Evolutionary conservation across 1,139 yeast genomes (phyloP), one percentile per base, ranked within the genome.

Genomic region (Sugiyamaella pinicola): DNA sequence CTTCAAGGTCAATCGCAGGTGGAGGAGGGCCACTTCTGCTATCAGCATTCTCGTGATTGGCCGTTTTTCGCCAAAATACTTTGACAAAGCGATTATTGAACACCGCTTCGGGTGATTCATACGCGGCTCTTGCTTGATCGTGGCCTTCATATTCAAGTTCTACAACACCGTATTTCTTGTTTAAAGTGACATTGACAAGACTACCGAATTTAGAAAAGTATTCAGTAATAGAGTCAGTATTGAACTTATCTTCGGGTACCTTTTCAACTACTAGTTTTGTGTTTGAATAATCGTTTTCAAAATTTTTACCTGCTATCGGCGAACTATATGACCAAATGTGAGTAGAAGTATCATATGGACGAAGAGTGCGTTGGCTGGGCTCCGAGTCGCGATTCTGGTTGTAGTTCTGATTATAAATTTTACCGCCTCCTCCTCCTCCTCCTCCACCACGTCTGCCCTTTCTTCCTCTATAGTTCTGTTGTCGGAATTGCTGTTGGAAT

Each of bases 71-170:
- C 76, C 78, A 77, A 63, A 64, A 76, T 28, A 78, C 71, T 61
- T 76, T 77, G 56, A 78, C 74, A 57, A 77, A 77, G 48, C 81
- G 70, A 64, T 78, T 77, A 53, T 70, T 74, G 57, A 77, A 77
- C n/a, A 78, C 72, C 3, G 81, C 76, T 2, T 64, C 71, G 0
- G 80, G 78, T 13, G 72, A 69, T 4, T 64, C 54, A 72, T 78
- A 78, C 1, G 81, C 81, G 8, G 63, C 65, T 10, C 63, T 65
- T 1, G 81, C 81, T 56, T 66, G 62, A 35, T 67, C 69, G 46
- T 72, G 74, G n/a, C 66, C 61, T 8, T 58, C 66, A 54, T 67
- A 77, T 53, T 72, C 77, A 18, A 77, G 51, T 55, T 70, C 74
- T 1, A 76, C 79, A 12, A 67, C 58, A 29, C 69, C 61, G 22